Evolutionary conservation across 2,329 filamentous ascomycete genomes (phyloP).

Genomic region (Clarireedia hainanense): DNA sequence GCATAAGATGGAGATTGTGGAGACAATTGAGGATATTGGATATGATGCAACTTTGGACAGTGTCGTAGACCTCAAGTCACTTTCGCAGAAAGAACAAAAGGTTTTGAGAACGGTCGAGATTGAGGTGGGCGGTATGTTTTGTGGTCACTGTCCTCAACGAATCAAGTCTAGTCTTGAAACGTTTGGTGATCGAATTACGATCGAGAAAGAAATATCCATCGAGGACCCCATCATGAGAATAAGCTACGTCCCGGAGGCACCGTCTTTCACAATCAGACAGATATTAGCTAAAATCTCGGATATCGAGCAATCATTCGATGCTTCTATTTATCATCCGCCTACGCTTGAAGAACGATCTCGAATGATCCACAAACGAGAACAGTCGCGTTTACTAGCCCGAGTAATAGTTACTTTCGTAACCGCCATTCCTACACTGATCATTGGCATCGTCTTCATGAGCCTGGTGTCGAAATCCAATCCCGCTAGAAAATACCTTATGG

Average conservation of each 20-base stretch:
- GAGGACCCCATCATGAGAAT: constrained; percentile 62
- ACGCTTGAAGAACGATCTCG: constrained; percentile 77
- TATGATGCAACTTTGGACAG: constrained; percentile 57
- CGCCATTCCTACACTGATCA: constrained; percentile 75
- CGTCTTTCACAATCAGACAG: constrained; percentile 64
- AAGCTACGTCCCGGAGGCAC: constrained; percentile 60
- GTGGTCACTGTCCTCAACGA: constrained; percentile 58
- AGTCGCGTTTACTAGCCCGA: constrained; percentile 60
- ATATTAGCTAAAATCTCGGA: constrained; percentile 62
- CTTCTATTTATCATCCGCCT: constrained; percentile 69
- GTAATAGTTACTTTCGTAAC: constrained; percentile 60
- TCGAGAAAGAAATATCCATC: constrained; percentile 48
- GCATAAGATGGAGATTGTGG: constrained; percentile 36
- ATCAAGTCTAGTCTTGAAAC: constrained; percentile 46
- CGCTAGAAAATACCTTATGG: constrained; percentile 60
- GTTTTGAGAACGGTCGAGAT: constrained; percentile 51
- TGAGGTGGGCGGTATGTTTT: constrained; percentile 65
- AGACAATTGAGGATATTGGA: constrained; percentile 52
- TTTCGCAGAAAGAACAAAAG: constrained; percentile 14
- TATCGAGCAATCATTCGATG: constrained; percentile 56
- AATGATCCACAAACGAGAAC: constrained; percentile 62
- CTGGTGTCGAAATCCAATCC: constrained; percentile 55
- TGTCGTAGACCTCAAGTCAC: constrained; percentile 23
- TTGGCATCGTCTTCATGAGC: constrained; percentile 89
- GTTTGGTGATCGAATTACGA: constrained; percentile 39